Base-by-base conservation (phyloP, 2,329 filamentous ascomycete genomes). In the Ambrosiella beaveri region DNA sequence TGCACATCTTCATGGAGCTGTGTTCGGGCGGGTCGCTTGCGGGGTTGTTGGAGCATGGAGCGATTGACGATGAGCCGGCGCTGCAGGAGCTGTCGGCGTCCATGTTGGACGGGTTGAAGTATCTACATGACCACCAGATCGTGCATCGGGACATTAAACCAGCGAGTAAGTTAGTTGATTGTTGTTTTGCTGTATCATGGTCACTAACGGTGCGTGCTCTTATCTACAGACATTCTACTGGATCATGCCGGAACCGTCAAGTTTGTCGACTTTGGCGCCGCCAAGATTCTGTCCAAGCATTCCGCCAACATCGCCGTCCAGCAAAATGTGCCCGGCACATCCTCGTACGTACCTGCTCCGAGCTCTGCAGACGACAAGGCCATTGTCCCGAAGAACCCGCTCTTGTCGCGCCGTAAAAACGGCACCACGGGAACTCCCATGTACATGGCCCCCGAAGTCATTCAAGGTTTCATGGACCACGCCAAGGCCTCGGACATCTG, bases 1-100 rank as follows among this genome's bases (percentile, higher is more conserved):
- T 98, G n/a, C 98, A 97, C 71, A 96, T 98, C 64, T 98, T 98
- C 69, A 98, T 98, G 93, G 93, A 98, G 70, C 97, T 95, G 71
- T 98, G 93, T 70, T 94, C 89, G 3, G 91, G 93, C 56, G 93
- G 93, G 17, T 97, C 91, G 13, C 76, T 98, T 54, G 90, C 93
- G 47, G 86, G 81, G 55, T 74, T 98, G 56, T 75, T 98, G 47
- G 93, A 98, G 69, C 91, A 98, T 66, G 93, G 93, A 11, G 86
- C 93, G 45, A 96, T 98, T 62, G 93, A 96, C 72, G 94, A 97
- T 67, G 93, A 98, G 69, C 93, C 90, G 58, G 90, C 97, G 62
- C 91, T 95, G 62, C 94, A 94, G 82, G 91, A 97, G 47, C 97
- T 97, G 68, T 88, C 88, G 35, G 75, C 97, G 61, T 91, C 97